A percentile compares a stretch with the other conserved stretches of the same genome.
Conservation (phyloP, 2,329 filamentous ascomycete species). For the Balansia obtecta region DNA sequence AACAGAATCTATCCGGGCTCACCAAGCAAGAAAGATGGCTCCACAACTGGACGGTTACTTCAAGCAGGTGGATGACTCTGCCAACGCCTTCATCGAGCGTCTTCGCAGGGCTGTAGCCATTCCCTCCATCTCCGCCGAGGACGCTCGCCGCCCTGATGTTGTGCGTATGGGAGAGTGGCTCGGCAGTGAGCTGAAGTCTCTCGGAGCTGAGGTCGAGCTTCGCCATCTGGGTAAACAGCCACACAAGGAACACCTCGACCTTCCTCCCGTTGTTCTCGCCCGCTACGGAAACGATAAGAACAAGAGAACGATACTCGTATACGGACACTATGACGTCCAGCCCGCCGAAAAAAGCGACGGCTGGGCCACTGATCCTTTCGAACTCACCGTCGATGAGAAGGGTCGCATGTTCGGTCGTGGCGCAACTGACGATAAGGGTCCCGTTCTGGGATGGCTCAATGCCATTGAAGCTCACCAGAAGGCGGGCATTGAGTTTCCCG, state of each 20-base stretch:
- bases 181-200: slow-evolving; percentile 63
- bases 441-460: slow-evolving; percentile 93
- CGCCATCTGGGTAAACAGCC: slow-evolving; percentile 85
- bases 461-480: slow-evolving; percentile 96
- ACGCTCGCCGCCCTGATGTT: slow-evolving; percentile 79
- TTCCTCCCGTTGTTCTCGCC: slow-evolving; percentile 84
- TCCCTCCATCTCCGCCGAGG: slow-evolving; percentile 87
- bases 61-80: slow-evolving; percentile 73
- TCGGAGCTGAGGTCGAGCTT: slow-evolving; percentile 81
- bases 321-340: slow-evolving; percentile 98
- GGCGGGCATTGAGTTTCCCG: slow-evolving; percentile 85
- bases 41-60: slow-evolving; percentile 87
- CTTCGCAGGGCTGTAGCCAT: slow-evolving; percentile 89
- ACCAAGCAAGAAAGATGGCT: slow-evolving; percentile 68
- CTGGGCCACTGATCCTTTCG: slow-evolving; percentile 92
- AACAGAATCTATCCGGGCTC: slow-evolving; percentile 37
- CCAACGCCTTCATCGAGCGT: slow-evolving; percentile 76
- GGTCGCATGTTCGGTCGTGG: slow-evolving; percentile 94
- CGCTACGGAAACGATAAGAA: slow-evolving; percentile 85
- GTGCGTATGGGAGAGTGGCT: slow-evolving; percentile 94
- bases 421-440: slow-evolving; percentile 94
- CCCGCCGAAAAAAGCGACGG: slow-evolving; percentile 87
- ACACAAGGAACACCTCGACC: slow-evolving; percentile 76
- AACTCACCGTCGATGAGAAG: slow-evolving; percentile 75
- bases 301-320: slow-evolving; percentile 92